Evolutionary conservation across 495 filamentous ascomycete genomes (phyloP).

Genomic region (Penicillium argentinense): DNA sequence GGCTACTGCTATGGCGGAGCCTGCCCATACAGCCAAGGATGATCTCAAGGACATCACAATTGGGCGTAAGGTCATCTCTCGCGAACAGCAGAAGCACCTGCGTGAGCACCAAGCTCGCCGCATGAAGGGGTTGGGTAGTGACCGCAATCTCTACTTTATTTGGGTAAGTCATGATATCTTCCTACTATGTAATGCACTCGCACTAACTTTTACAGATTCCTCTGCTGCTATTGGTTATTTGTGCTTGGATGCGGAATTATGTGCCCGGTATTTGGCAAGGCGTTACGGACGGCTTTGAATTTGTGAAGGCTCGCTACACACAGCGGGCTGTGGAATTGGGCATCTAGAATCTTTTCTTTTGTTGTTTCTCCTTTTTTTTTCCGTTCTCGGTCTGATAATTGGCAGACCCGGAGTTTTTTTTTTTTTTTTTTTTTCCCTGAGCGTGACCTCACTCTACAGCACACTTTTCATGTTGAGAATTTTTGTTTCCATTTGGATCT

Average conservation of each 20-base stretch:
- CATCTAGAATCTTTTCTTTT: conserved; percentile 24
- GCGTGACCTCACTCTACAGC: conserved; percentile 14
- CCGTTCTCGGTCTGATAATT: conserved; percentile 12
- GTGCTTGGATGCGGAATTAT: conserved; percentile 62
- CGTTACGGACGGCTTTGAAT: conserved; percentile 44
- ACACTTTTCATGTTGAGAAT: conserved; percentile 18
- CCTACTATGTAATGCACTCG: not conserved
- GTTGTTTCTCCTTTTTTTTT: conserved; percentile 21
- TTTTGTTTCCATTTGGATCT: conserved; percentile 22
- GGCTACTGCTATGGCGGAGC: conserved; percentile 38
- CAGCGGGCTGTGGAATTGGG: conserved; percentile 41
- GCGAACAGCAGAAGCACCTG: conserved; percentile 72
- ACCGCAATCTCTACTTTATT: conserved; percentile 80
- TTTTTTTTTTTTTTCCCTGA: conserved; percentile 19
- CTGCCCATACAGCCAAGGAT: conserved; percentile 31
- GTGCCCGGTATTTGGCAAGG: conserved; percentile 54
- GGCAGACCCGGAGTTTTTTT: conserved; percentile 23
- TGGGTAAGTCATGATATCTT: conserved; percentile 61
- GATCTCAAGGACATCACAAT: conserved; percentile 47
- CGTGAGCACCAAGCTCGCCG: conserved; percentile 69
- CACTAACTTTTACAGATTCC: conserved; percentile 33
- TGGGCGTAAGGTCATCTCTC: conserved; percentile 53
- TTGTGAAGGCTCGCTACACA: conserved; percentile 44
- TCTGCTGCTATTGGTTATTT: conserved; percentile 61
- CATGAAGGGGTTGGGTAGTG: conserved; percentile 70